Evolutionary conservation across 2,329 filamentous ascomycete species (phyloP).

Genomic region (Beauveria sp.): DNA sequence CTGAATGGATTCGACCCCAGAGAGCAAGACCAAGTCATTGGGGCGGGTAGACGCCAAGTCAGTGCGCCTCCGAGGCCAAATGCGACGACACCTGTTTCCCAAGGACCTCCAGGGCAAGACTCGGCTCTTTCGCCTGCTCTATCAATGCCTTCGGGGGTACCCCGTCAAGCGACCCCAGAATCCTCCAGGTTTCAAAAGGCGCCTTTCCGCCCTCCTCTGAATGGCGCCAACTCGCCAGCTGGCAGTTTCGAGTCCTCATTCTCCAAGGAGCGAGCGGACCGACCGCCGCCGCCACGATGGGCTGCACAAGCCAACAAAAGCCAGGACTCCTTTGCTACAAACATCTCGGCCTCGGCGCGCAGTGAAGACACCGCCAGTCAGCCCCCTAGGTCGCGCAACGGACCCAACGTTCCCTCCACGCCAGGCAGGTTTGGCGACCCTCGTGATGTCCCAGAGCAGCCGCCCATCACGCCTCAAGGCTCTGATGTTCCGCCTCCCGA

Average conservation of each 20-base stretch:
- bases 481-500: slow-evolving; percentile 41
- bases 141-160: background rate
- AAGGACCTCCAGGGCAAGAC: background rate
- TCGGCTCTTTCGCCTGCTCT: background rate
- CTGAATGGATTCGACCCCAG: slow-evolving; percentile 74
- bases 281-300: slow-evolving; percentile 34
- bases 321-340: slow-evolving; percentile 48
- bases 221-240: slow-evolving; percentile 39
- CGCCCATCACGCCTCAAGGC: slow-evolving; percentile 16
- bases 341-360: slow-evolving; percentile 32
- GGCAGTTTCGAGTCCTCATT: slow-evolving; percentile 43
- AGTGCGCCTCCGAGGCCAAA: slow-evolving; percentile 21
- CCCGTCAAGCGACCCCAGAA: slow-evolving; percentile 12
- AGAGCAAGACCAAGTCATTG: slow-evolving; percentile 69
- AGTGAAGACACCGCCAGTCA: slow-evolving; percentile 46
- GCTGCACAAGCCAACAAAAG: slow-evolving; percentile 45
- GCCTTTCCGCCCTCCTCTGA: slow-evolving; percentile 27
- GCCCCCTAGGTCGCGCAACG: slow-evolving; percentile 47
- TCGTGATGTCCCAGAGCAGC: slow-evolving; percentile 8
- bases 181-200: slow-evolving; percentile 13
- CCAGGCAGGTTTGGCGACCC: slow-evolving; percentile 31
- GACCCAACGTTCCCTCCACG: slow-evolving; percentile 31
- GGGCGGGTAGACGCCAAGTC: slow-evolving; percentile 39
- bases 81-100: background rate
- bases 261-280: slow-evolving; percentile 28